Evolutionary conservation across 1,139 yeast species (phyloP).

Genomic region (Keqinozyma sinolaborantium): DNA sequence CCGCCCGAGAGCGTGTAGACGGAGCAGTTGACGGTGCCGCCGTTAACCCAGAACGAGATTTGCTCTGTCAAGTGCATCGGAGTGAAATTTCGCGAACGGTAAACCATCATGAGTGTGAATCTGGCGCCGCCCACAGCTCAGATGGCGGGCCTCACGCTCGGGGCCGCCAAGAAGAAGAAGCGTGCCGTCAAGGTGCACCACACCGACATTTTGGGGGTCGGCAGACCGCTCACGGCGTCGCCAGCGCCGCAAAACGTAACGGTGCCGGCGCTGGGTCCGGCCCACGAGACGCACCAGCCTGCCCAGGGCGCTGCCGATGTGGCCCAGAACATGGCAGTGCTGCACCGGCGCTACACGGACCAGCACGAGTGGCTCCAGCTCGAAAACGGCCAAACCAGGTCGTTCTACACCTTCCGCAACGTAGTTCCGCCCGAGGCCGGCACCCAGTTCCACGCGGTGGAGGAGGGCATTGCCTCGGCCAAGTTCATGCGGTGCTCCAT

Average conservation of each 20-base stretch:
- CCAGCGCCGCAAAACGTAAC: neutral
- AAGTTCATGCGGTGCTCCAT: slow-evolving; percentile 74
- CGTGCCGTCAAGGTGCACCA: neutral
- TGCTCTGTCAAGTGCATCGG: neutral
- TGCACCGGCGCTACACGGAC: slow-evolving; percentile 51
- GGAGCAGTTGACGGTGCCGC: slow-evolving; percentile 30
- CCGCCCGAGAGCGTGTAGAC: slow-evolving; percentile 37
- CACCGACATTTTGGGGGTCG: neutral
- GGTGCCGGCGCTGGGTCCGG: slow-evolving; percentile 2
- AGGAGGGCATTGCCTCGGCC: slow-evolving; percentile 85
- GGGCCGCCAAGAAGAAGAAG: neutral
- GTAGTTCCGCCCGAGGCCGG: slow-evolving; percentile 83
- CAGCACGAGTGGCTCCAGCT: slow-evolving; percentile 44
- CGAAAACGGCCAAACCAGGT: slow-evolving; percentile 24
- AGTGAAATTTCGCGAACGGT: neutral
- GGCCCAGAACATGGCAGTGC: slow-evolving; percentile 39
- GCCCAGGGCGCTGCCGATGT: slow-evolving; percentile 1
- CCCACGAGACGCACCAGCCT: slow-evolving; percentile 3
- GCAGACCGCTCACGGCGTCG: neutral
- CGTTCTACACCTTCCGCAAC: slow-evolving; percentile 69
- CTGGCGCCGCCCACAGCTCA: neutral
- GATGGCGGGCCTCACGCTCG: neutral
- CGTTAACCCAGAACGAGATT: slow-evolving; percentile 9
- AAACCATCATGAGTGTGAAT: neutral
- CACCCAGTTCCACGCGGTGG: slow-evolving; percentile 63